phyloP scores from a whole-genome alignment of 306 rosid species.

The Rubus parviflorus region DNA sequence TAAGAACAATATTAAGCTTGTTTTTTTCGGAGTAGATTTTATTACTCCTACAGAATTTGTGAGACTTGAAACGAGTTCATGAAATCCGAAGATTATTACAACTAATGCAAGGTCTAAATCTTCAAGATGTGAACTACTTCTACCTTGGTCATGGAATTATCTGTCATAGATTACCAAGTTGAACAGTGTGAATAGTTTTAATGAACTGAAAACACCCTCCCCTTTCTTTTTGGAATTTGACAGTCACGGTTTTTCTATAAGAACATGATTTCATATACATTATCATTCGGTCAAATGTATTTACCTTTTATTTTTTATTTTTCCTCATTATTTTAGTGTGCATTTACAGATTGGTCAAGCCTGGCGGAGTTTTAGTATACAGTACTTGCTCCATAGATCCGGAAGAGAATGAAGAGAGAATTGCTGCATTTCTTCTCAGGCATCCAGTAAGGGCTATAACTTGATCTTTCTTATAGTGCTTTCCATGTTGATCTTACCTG shows the following conservation, averaged over 20 bases:
- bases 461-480: slow-evolving; percentile 8
- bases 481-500: background rate
- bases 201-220: background rate
- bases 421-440: slow-evolving; percentile 72
- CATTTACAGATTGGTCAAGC: slow-evolving; percentile 68
- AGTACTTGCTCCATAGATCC: slow-evolving; percentile 94
- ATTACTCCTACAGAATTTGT: background rate
- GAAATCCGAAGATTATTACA: no score
- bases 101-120: background rate
- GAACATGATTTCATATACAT: background rate
- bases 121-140: background rate
- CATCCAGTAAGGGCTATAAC: slow-evolving; percentile 57
- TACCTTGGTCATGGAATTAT: background rate
- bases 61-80: background rate
- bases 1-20: background rate
- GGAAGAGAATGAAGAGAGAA: slow-evolving; percentile 83
- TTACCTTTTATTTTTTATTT: background rate
- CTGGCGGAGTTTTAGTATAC: slow-evolving; percentile 75
- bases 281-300: background rate
- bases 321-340: slow-evolving; percentile 4
- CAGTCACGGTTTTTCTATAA: background rate
- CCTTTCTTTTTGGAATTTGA: background rate
- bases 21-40: background rate
- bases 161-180: background rate
- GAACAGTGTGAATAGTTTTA: background rate